These are phyloP conservation scores for Xylaria curta DNA, from an alignment of 495 filamentous ascomycete genomes.

Conservation along the genomic window DNA sequence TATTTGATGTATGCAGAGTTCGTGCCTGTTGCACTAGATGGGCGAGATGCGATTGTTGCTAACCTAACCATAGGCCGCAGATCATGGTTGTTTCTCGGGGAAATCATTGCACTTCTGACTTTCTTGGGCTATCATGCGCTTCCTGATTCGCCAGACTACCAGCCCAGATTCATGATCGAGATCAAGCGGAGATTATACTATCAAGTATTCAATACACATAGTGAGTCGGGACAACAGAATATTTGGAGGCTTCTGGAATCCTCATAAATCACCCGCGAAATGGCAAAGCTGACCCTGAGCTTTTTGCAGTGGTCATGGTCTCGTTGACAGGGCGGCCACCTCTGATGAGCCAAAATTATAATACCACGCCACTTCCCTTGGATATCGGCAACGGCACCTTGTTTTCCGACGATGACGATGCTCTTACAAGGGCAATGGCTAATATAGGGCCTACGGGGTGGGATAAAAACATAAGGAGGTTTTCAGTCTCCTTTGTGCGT, in stretches of 20 bases:
- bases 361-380: slow-evolving; percentile 57
- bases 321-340: slow-evolving; percentile 20
- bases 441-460: slow-evolving; percentile 61
- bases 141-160: slow-evolving; percentile 23
- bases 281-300: too few relatives aligned
- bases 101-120: slow-evolving; percentile 59
- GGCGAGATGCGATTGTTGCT: slow-evolving; percentile 1
- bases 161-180: slow-evolving; percentile 38
- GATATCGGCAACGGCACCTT: slow-evolving; percentile 62
- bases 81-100: slow-evolving; percentile 60
- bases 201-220: slow-evolving; percentile 49
- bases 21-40: slow-evolving; percentile 25
- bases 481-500: slow-evolving; percentile 52
- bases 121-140: slow-evolving; percentile 63
- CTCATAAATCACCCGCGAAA: too few relatives aligned
- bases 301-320: neutral
- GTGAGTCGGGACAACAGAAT: too few relatives aligned
- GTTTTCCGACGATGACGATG: slow-evolving; percentile 50
- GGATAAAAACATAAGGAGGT: slow-evolving; percentile 51
- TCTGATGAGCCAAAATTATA: slow-evolving; percentile 16
- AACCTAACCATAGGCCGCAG: slow-evolving; percentile 38
- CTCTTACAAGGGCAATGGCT: slow-evolving; percentile 48
- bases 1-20: slow-evolving; percentile 40
- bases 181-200: slow-evolving; percentile 59
- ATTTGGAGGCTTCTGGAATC: too few relatives aligned